A percentile compares a stretch with the other conserved stretches of the same genome.
These are phyloP conservation scores for Pittosporum tobira DNA, from an alignment of 129 eudicot genomes.

Conservation along the genomic window DNA sequence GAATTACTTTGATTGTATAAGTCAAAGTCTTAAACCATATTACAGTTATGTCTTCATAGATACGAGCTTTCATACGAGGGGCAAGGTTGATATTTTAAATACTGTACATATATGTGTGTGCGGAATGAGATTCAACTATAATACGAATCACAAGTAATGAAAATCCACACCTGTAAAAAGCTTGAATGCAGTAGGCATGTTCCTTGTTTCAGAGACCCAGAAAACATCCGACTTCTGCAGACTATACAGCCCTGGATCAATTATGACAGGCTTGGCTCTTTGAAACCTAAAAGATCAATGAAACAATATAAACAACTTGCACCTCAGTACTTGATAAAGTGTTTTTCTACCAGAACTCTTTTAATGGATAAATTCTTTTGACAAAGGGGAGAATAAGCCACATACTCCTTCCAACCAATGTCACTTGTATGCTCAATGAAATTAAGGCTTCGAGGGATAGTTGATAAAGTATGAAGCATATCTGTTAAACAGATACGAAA, in stretches of 20 bases:
- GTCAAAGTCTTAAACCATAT: too few relatives aligned
- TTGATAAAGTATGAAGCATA: slow-evolving; percentile 66
- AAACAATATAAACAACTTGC: slow-evolving; percentile 6
- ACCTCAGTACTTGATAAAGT: not conserved
- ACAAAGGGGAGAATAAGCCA: slow-evolving; percentile 16
- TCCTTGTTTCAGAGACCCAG: slow-evolving; percentile 54
- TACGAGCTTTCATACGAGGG: not conserved
- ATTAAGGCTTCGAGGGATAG: slow-evolving; percentile 54
- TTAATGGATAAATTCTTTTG: slow-evolving; percentile 6
- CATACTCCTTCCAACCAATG: slow-evolving; percentile 90
- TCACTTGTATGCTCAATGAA: slow-evolving; percentile 85
- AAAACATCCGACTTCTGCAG: slow-evolving; percentile 54
- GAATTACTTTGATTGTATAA: not conserved
- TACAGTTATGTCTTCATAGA: not conserved
- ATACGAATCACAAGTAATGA: not conserved
- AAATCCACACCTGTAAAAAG: slow-evolving; percentile 57
- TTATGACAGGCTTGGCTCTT: slow-evolving; percentile 69
- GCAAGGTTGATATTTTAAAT: not conserved
- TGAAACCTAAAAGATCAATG: slow-evolving; percentile 35
- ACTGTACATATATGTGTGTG: not conserved
- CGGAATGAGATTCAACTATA: not conserved
- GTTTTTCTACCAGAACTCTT: not conserved
- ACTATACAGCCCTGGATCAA: slow-evolving; percentile 73
- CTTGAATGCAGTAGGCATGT: slow-evolving; percentile 66
- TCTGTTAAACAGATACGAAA: slow-evolving; percentile 27